Evolutionary conservation across 306 rosid species (phyloP).

Genomic region (Dryas drummondii): DNA sequence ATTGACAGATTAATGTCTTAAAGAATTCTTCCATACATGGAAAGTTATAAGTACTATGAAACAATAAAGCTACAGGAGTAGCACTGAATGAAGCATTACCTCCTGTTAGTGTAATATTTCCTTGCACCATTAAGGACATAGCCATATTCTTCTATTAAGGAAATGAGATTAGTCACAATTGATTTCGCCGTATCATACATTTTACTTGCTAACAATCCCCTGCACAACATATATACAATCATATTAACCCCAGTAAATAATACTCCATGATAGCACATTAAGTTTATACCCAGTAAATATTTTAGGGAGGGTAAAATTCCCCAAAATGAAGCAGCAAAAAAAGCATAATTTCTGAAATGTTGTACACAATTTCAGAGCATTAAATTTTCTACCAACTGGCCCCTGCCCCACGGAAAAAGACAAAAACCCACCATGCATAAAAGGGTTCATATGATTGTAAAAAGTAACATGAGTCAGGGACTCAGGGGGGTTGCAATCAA

Average conservation of each 20-base stretch:
- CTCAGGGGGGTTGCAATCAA: background rate
- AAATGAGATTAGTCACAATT: constrained; percentile 68
- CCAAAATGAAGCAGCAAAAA: too few relatives aligned
- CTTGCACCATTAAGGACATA: constrained; percentile 88
- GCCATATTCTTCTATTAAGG: constrained; percentile 64
- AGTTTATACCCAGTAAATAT: too few relatives aligned
- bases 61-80: background rate
- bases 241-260: background rate
- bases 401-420: background rate
- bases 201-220: constrained; percentile 81
- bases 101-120: constrained; percentile 79
- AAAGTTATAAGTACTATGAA: background rate
- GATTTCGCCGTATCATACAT: constrained; percentile 75
- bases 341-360: too few relatives aligned
- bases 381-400: background rate
- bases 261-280: too few relatives aligned
- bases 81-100: constrained; percentile 38
- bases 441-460: background rate
- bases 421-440: background rate
- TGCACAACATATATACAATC: constrained; percentile 28
- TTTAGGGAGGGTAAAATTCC: too few relatives aligned
- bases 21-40: background rate
- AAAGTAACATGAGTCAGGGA: too few relatives aligned
- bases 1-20: background rate
- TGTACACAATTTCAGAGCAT: background rate